Conservation (phyloP, 495 filamentous ascomycete species). For the Tuber calosporum region DNA sequence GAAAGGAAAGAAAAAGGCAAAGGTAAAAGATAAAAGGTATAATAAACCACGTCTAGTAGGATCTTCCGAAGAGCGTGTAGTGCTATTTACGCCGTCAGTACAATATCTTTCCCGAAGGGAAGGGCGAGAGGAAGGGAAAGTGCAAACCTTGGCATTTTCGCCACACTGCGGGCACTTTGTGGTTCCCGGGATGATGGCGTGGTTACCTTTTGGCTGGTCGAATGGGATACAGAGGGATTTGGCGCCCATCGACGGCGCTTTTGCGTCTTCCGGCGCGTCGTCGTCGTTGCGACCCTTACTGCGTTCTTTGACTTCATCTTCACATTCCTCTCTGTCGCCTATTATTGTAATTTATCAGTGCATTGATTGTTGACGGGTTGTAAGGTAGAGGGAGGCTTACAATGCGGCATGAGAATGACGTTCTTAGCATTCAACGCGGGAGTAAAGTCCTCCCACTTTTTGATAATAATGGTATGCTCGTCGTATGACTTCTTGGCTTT, state of each 20-base stretch:
- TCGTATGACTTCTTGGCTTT: slow-evolving; percentile 71
- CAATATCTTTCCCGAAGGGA: neutral
- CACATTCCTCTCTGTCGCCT: slow-evolving; percentile 60
- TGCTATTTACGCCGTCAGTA: slow-evolving; percentile 28
- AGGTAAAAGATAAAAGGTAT: neutral
- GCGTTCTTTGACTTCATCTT: slow-evolving; percentile 87
- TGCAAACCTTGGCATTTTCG: slow-evolving; percentile 37
- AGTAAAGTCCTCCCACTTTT: slow-evolving; percentile 80
- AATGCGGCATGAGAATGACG: slow-evolving; percentile 79
- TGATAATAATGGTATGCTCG: slow-evolving; percentile 69
- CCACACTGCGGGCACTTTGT: slow-evolving; percentile 87
- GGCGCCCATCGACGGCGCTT: slow-evolving; percentile 88
- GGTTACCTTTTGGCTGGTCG: slow-evolving; percentile 70
- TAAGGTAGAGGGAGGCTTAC: slow-evolving; percentile 45
- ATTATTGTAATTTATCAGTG: neutral
- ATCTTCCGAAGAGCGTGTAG: slow-evolving; percentile 41
- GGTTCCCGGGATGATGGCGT: slow-evolving; percentile 58
- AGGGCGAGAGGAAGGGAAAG: neutral
- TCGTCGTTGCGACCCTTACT: slow-evolving; percentile 66
- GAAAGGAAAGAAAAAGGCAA: slow-evolving; percentile 8
- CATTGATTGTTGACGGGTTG: neutral
- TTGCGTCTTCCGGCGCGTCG: slow-evolving; percentile 65
- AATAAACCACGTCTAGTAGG: slow-evolving; percentile 29
- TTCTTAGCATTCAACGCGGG: slow-evolving; percentile 87
- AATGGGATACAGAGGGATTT: slow-evolving; percentile 97